Base-by-base conservation (phyloP, 2,329 filamentous ascomycete species). In the Salinomyces thailandicus region DNA sequence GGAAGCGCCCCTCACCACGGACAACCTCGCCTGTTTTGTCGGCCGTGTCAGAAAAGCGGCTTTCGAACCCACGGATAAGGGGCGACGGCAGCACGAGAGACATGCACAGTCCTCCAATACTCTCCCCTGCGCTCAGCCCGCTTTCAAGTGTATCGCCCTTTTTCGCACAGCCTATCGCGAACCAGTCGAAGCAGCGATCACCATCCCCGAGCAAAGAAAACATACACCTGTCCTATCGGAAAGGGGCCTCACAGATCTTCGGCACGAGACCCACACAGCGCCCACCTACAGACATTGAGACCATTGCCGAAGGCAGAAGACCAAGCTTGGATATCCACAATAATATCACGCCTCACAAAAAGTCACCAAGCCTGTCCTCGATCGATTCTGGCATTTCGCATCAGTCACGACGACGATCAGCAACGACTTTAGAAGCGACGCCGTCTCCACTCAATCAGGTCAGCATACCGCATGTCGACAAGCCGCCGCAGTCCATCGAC, bases 201-300 rank as follows among this genome's bases (percentile, higher is more conserved):
- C 57, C 58, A 12, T 68, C 65, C 5, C 65, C 66, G 5, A 59
- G 57, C 8, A 68, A 67, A 39, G 65, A 68, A 24, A 65, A 59
- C 40, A 63, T 66, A 12, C 66, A 68, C 44, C 50, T 68, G 5
- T 68, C 66, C 2, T 68, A 69, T 41, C 57, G 66, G 17, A 69
- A 67, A 47, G 66, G 66, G 18, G 64, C 60, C 5, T 68, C 66
- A 13, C 66, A 69, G 38, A 62, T 68, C 11, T 64, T 67, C 19
- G 58, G 63, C 13, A 48, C 49, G 14, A 42, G 52, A 9, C 52
- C 53, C 6, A 28, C 42, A 18, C 46, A 47, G 2, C 35, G 35
- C 12, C 19, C 18, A 9, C 14, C 11, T 22, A 11, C 24, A 18
- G 22, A 26, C 4, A 26, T 26, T 26, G 9, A n/a, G 22, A 26